Evolutionary conservation across 768 basidiomycete species (phyloP).

Genomic region (Mycena leptocephala): DNA sequence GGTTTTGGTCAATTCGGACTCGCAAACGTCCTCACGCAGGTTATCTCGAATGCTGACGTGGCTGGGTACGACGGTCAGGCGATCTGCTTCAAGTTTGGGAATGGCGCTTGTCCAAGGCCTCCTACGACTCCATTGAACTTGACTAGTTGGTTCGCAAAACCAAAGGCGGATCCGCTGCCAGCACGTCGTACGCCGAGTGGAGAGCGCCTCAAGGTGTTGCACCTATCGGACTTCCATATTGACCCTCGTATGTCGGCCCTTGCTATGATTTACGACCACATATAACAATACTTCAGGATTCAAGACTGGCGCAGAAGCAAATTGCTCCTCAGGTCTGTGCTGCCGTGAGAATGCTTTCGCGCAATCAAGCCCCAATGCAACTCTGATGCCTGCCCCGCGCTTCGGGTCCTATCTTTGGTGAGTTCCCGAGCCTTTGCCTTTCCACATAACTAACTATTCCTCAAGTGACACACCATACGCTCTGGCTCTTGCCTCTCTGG

Average conservation of each 20-base stretch:
- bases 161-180: slow-evolving; percentile 80
- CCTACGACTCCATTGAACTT: slow-evolving; percentile 73
- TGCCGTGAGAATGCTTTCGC: slow-evolving; percentile 74
- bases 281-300: slow-evolving; percentile 61
- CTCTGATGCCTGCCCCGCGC: slow-evolving; percentile 75
- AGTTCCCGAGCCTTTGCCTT: not conserved
- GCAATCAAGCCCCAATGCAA: slow-evolving; percentile 61
- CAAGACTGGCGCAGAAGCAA: slow-evolving; percentile 78
- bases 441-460: slow-evolving; percentile 1
- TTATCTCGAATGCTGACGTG: slow-evolving; percentile 78
- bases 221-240: slow-evolving; percentile 83
- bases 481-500: slow-evolving; percentile 72
- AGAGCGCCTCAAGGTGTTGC: slow-evolving; percentile 78
- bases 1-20: slow-evolving; percentile 65
- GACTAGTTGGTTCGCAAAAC: slow-evolving; percentile 81
- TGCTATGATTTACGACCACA: not conserved
- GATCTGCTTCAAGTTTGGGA: slow-evolving; percentile 14
- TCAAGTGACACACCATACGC: slow-evolving; percentile 76
- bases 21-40: slow-evolving; percentile 79
- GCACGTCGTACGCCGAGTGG: slow-evolving; percentile 72
- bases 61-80: slow-evolving; percentile 84
- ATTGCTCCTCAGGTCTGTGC: slow-evolving; percentile 78
- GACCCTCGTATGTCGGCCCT: slow-evolving; percentile 70
- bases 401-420: slow-evolving; percentile 79
- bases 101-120: slow-evolving; percentile 65